These are phyloP conservation scores for Silene vulgaris DNA, from an alignment of 179 eudicot genomes.

Conservation along the genomic window DNA sequence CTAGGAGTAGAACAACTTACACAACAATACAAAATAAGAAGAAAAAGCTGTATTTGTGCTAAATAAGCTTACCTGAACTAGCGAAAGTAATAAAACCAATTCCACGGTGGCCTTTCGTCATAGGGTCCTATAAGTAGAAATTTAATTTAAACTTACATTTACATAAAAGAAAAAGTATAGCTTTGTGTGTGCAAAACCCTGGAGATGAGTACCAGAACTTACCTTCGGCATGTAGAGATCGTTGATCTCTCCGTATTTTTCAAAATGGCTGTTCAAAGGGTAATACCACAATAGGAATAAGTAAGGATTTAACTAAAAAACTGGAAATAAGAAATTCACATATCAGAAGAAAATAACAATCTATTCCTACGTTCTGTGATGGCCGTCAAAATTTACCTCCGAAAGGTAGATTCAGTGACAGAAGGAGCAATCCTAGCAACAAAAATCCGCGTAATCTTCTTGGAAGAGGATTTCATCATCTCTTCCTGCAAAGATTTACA, in stretches of 20 bases:
- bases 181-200: neutral
- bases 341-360: too few relatives aligned
- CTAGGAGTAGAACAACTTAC: neutral
- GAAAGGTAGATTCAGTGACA: slow-evolving; percentile 70
- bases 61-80: slow-evolving; percentile 50
- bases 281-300: neutral
- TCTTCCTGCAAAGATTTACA: slow-evolving; percentile 57
- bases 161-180: neutral
- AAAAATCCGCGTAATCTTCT: slow-evolving; percentile 91
- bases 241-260: slow-evolving; percentile 82
- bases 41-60: neutral
- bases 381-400: slow-evolving; percentile 46
- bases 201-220: slow-evolving; percentile 11
- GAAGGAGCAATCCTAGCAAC: slow-evolving; percentile 92
- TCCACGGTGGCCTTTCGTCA: slow-evolving; percentile 92
- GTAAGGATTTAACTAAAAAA: neutral
- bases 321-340: neutral
- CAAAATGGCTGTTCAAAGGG: slow-evolving; percentile 69
- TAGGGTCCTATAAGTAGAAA: slow-evolving; percentile 54
- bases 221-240: slow-evolving; percentile 99
- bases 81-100: slow-evolving; percentile 93
- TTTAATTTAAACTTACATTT: neutral
- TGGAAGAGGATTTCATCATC: slow-evolving; percentile 70
- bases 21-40: neutral
- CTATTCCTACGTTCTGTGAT: neutral